These are phyloP conservation scores for Zasmidium citrigriseum DNA, from an alignment of 2,329 filamentous ascomycete genomes.

Conservation along the genomic window DNA sequence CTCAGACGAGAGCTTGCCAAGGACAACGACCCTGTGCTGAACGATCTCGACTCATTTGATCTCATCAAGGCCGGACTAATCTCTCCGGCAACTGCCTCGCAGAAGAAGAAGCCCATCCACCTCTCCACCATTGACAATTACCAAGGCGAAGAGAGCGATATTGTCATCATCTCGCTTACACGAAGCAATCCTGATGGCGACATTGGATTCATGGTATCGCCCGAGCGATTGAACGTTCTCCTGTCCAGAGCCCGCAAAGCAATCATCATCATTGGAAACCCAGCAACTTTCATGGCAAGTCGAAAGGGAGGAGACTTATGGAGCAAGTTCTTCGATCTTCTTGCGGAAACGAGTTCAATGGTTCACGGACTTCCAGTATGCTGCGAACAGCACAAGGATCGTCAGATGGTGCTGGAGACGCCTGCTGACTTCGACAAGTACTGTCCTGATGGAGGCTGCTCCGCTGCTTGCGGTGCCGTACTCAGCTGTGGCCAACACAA, in stretches of 20 bases:
- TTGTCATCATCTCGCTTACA: slow-evolving; percentile 70
- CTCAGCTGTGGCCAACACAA: slow-evolving; percentile 61
- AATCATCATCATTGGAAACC: slow-evolving; percentile 71
- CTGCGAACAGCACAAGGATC: slow-evolving; percentile 62
- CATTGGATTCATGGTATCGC: slow-evolving; percentile 66
- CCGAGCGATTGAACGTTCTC: slow-evolving; percentile 70
- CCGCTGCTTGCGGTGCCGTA: slow-evolving; percentile 54
- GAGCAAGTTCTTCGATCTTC: slow-evolving; percentile 21
- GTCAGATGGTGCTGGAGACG: slow-evolving; percentile 46
- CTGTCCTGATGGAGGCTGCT: slow-evolving; percentile 72
- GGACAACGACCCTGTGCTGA: slow-evolving; percentile 62
- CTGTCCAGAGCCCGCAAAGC: slow-evolving; percentile 68
- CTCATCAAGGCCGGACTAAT: slow-evolving; percentile 40
- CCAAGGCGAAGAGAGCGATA: slow-evolving; percentile 73
- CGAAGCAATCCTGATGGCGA: slow-evolving; percentile 63
- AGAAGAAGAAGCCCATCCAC: slow-evolving; percentile 46
- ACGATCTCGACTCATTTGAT: slow-evolving; percentile 61
- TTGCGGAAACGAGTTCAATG: slow-evolving; percentile 36
- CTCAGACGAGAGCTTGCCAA: slow-evolving; percentile 48
- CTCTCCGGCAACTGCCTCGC: slow-evolving; percentile 17
- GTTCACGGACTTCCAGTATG: slow-evolving; percentile 59
- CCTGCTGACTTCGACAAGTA: slow-evolving; percentile 61
- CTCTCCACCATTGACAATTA: slow-evolving; percentile 56
- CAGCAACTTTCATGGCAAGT: slow-evolving; percentile 32
- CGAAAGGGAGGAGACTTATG: slow-evolving; percentile 19